Conservation (phyloP, 2,329 filamentous ascomycete genomes). For the Ophiostoma perfectum region DNA sequence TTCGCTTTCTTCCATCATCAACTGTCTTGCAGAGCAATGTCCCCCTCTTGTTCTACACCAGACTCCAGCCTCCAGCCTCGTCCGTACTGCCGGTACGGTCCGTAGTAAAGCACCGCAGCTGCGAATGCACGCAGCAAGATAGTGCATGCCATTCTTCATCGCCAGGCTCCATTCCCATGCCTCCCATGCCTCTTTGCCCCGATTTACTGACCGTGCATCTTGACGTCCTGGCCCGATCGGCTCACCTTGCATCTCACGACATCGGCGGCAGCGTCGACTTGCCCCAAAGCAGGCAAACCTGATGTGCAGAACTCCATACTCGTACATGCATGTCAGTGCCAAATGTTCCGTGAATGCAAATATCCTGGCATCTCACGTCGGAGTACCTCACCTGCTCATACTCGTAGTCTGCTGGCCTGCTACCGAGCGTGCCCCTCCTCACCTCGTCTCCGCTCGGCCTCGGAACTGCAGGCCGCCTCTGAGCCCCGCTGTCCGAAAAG, state of each 20-base stretch:
- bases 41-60: no score
- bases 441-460: constrained; percentile 10
- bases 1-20: no score
- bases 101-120: no score
- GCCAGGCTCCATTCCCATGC: background rate
- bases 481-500: constrained; percentile 17
- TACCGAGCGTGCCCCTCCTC: background rate
- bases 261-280: background rate
- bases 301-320: background rate
- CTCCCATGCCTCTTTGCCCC: background rate
- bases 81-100: background rate
- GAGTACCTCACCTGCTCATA: no score
- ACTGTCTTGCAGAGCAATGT: no score
- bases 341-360: no score
- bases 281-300: background rate
- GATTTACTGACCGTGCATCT: background rate
- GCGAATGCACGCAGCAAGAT: background rate
- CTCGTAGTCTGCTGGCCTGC: background rate
- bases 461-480: background rate
- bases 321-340: no score
- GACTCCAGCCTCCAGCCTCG: background rate
- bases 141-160: constrained; percentile 1
- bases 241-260: constrained; percentile 6
- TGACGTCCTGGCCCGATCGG: background rate
- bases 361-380: no score